phyloP scores from a whole-genome alignment of 768 basidiomycete species.

The Pisolithus orientalis region DNA sequence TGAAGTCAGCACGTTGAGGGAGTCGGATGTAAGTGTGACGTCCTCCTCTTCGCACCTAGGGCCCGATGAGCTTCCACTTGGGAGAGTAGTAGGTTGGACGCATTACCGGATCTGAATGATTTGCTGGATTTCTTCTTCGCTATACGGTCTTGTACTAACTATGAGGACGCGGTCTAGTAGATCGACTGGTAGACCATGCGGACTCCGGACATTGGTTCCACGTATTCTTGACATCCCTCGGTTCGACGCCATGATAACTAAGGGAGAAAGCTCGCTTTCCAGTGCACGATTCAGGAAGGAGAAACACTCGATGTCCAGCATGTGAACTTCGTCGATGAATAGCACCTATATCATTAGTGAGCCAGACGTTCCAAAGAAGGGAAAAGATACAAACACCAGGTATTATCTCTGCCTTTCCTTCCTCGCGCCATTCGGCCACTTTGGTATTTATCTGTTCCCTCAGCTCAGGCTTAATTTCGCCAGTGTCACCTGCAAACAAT shows the following conservation, averaged over 20 bases:
- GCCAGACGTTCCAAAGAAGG: not conserved
- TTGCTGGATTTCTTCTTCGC: constrained; percentile 76
- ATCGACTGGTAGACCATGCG: constrained; percentile 93
- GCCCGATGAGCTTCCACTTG: constrained; percentile 1
- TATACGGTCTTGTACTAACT: constrained; percentile 87
- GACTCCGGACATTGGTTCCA: constrained; percentile 90
- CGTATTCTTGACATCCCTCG: constrained; percentile 92
- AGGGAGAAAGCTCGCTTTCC: constrained; percentile 86
- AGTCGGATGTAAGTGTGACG: constrained; percentile 70
- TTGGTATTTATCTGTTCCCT: constrained; percentile 96
- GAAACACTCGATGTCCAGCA: constrained; percentile 99
- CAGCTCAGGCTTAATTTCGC: constrained; percentile 96
- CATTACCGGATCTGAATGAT: constrained; percentile 86
- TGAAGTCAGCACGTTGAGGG: constrained; percentile 71
- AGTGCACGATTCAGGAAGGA: constrained; percentile 96
- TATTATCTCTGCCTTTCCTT: constrained; percentile 96
- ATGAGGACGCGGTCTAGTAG: constrained; percentile 93
- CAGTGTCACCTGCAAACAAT: constrained; percentile 91
- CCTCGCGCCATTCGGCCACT: constrained; percentile 96
- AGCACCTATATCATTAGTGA: constrained; percentile 53
- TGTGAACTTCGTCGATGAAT: constrained; percentile 99
- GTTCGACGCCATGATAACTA: constrained; percentile 99
- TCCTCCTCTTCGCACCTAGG: constrained; percentile 91
- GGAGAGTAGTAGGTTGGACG: not conserved
- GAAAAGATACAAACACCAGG: constrained; percentile 65